phyloP scores from a whole-genome alignment of 2,329 filamentous ascomycete species.

The Lachnellula subtilissima region DNA sequence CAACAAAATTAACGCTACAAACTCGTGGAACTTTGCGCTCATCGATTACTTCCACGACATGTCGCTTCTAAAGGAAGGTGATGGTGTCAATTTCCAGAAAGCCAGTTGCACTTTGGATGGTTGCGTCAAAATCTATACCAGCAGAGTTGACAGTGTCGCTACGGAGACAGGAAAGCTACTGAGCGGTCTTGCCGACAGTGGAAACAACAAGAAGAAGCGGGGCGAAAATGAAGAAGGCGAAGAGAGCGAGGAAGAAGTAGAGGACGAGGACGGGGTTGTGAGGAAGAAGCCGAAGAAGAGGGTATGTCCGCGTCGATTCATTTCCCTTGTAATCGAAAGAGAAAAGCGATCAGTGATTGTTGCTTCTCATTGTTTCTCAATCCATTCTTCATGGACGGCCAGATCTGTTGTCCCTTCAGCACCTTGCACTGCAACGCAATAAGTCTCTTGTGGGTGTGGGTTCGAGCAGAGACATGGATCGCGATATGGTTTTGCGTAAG shows the following conservation, averaged over 20 bases:
- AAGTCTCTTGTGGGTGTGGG: no score
- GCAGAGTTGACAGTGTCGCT: constrained; percentile 94
- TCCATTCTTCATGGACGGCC: no score
- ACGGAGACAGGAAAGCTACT: constrained; percentile 94
- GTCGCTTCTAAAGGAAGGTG: constrained; percentile 92
- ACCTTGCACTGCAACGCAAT: no score
- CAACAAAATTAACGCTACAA: constrained; percentile 97
- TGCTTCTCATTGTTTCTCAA: no score
- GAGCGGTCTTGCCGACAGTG: constrained; percentile 86
- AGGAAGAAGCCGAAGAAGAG: constrained; percentile 68
- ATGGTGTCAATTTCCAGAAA: constrained; percentile 97
- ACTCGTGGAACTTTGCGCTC: constrained; percentile 99
- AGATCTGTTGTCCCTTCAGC: no score
- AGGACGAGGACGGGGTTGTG: constrained; percentile 50
- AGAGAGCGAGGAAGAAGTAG: constrained; percentile 58
- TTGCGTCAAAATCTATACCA: constrained; percentile 99
- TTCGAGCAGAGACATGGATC: no score
- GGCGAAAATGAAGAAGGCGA: constrained; percentile 61
- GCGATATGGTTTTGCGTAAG: no score
- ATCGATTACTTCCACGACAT: constrained; percentile 99
- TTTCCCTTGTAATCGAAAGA: not conserved
- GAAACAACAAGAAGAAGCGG: constrained; percentile 67
- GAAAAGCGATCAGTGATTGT: not conserved
- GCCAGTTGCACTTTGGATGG: constrained; percentile 96
- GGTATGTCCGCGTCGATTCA: constrained; percentile 41